Conservation (phyloP, 176 grass and related monocot species). For the Thinopyrum elongatum region DNA sequence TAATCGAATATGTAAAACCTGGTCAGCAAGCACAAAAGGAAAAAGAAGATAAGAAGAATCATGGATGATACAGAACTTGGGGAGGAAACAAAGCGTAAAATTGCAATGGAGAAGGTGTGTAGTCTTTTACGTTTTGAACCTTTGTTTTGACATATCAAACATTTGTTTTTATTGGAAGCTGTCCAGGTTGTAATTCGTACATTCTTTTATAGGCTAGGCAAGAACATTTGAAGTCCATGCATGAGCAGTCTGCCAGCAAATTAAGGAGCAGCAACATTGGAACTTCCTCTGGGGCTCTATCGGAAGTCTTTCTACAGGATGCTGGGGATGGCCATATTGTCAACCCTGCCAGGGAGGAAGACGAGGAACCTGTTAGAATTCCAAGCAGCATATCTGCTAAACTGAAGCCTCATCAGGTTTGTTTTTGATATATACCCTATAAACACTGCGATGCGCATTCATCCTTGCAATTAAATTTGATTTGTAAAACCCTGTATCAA, state of each 20-base stretch:
- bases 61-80: constrained; percentile 95
- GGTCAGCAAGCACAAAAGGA: constrained; percentile 57
- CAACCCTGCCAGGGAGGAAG: constrained; percentile 82
- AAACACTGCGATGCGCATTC: background rate
- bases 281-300: constrained; percentile 39
- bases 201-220: constrained; percentile 81
- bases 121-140: background rate
- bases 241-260: constrained; percentile 77
- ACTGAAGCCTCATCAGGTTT: constrained; percentile 92
- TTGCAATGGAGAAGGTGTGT: constrained; percentile 93
- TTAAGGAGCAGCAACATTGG: constrained; percentile 36
- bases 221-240: constrained; percentile 97
- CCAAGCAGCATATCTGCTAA: constrained; percentile 90
- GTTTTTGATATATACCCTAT: background rate
- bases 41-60: constrained; percentile 94
- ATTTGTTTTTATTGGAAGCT: constrained; percentile 4
- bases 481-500: background rate
- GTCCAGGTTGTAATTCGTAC: constrained; percentile 15
- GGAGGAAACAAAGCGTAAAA: constrained; percentile 90
- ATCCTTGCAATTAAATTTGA: constrained; percentile 8
- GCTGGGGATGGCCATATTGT: constrained; percentile 77
- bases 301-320: constrained; percentile 45
- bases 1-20: background rate
- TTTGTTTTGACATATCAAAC: constrained; percentile 4
- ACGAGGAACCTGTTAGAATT: constrained; percentile 81